Percentiles rank a stretch among this genome's conserved stretches.
These are phyloP conservation scores for Geoglossum glabrum DNA, from an alignment of 495 filamentous ascomycete genomes.

Conservation along the genomic window DNA sequence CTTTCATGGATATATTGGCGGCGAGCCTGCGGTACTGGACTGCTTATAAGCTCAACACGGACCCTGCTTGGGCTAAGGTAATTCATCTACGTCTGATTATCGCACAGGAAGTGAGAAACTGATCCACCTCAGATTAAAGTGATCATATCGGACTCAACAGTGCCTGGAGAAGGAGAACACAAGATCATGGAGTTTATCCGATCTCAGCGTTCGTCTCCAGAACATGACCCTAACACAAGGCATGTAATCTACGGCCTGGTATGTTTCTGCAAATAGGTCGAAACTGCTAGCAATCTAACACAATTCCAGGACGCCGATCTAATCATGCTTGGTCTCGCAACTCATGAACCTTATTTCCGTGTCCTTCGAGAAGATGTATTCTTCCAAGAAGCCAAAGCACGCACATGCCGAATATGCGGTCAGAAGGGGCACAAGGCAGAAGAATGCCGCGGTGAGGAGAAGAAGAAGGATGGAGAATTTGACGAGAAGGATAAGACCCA, in stretches of 20 bases:
- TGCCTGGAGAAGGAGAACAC: conserved; percentile 95
- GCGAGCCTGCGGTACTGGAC: conserved; percentile 87
- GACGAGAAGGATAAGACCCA: conserved; percentile 59
- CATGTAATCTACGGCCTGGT: conserved; percentile 85
- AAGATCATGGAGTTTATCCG: conserved; percentile 99
- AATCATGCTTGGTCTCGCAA: conserved; percentile 95
- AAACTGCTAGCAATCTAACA: conserved; percentile 6
- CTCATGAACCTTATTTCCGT: conserved; percentile 93
- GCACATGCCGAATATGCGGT: conserved; percentile 68
- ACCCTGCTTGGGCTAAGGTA: conserved; percentile 84
- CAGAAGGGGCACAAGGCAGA: conserved; percentile 74
- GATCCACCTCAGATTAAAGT: conserved; percentile 46
- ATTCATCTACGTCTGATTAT: neutral
- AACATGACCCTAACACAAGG: conserved; percentile 88
- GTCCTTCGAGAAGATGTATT: conserved; percentile 97
- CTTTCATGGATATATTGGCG: conserved; percentile 95
- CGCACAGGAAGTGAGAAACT: conserved; percentile 12
- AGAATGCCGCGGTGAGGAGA: conserved; percentile 63
- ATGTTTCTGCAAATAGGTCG: conserved; percentile 8
- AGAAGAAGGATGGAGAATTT: conserved; percentile 67
- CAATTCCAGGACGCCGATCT: conserved; percentile 61
- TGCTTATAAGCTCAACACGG: conserved; percentile 89
- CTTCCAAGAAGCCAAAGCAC: conserved; percentile 61
- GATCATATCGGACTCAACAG: conserved; percentile 93
- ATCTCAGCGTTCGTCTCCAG: conserved; percentile 72